Conservation (phyloP, 2,329 filamentous ascomycete species). For the Tolypocladium sp. region DNA sequence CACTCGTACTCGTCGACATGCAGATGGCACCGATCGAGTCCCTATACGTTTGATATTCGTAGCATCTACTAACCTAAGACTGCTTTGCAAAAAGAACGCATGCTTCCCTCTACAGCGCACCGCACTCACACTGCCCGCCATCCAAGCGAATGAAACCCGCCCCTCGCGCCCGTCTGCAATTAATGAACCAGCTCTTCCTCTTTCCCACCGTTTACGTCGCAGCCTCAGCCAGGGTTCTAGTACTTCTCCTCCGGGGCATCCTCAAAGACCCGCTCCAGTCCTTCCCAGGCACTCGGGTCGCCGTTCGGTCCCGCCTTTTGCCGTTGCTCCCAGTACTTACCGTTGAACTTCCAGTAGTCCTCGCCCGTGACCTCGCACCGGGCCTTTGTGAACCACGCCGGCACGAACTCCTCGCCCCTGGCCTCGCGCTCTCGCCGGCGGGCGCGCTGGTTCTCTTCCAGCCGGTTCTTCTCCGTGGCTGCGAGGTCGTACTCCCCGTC, state of each 20-base stretch:
- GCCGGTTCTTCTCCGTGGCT: constrained; percentile 84
- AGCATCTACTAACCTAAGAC: neutral
- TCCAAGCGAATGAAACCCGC: neutral
- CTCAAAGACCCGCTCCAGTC: constrained; percentile 67
- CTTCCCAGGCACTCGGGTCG: constrained; percentile 52
- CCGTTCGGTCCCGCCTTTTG: constrained; percentile 54
- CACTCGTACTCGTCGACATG: too few species aligned
- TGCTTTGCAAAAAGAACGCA: neutral
- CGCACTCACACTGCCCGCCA: neutral
- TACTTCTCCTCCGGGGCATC: constrained; percentile 9
- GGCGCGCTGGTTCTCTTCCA: constrained; percentile 85
- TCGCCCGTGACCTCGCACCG: constrained; percentile 75
- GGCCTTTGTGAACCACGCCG: constrained; percentile 75
- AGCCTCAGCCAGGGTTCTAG: neutral
- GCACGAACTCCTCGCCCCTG: constrained; percentile 69
- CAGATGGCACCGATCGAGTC: neutral
- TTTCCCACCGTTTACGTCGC: neutral
- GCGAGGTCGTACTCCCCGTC: constrained; percentile 95
- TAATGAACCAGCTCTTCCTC: neutral
- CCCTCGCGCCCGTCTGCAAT: neutral
- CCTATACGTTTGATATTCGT: neutral
- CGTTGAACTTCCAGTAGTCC: constrained; percentile 82
- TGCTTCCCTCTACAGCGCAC: neutral
- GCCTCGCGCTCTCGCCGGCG: constrained; percentile 65
- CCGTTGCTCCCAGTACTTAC: constrained; percentile 76